phyloP scores from a whole-genome alignment of 192 early-diverging fungal genomes.

The Rhizophlyctis rosea region DNA sequence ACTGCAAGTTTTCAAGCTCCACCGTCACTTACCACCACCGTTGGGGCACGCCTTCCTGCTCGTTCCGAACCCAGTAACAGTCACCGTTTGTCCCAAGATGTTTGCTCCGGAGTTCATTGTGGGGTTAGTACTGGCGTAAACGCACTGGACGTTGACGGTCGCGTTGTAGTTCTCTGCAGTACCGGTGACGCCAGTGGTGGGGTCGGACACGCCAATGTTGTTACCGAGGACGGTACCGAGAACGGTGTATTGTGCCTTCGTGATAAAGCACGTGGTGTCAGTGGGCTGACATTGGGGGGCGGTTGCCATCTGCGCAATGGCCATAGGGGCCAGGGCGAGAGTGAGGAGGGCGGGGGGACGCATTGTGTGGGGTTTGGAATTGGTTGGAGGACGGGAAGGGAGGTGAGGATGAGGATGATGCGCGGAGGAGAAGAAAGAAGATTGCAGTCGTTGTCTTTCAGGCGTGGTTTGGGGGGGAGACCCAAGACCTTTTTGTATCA shows the following conservation, averaged over 20 bases:
- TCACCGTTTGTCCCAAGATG: conserved; percentile 5
- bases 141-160: conserved; percentile 13
- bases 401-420: not conserved
- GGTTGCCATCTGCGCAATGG: not conserved
- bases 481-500: too few relatives aligned
- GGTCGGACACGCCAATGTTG: conserved; percentile 10
- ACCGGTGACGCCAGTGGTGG: too few relatives aligned
- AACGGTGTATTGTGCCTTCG: conserved; percentile 24
- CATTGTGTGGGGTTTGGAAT: not conserved
- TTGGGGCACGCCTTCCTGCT: conserved; percentile 9
- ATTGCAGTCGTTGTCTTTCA: too few relatives aligned
- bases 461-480: too few relatives aligned
- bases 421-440: too few relatives aligned
- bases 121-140: not conserved
- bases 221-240: conserved; percentile 16
- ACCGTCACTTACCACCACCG: too few relatives aligned
- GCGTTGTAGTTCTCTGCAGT: conserved; percentile 22
- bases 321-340: not conserved
- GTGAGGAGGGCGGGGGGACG: not conserved
- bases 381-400: not conserved
- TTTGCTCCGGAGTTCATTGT: not conserved
- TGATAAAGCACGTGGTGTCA: conserved; percentile 9
- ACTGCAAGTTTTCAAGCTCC: too few relatives aligned
- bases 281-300: conserved; percentile 15
- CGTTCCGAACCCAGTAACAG: conserved; percentile 23